Percentiles rank a stretch among this genome's conserved stretches.
These are phyloP conservation scores for Hypomyces rosellus DNA, from an alignment of 2,329 filamentous ascomycete genomes.

Conservation along the genomic window DNA sequence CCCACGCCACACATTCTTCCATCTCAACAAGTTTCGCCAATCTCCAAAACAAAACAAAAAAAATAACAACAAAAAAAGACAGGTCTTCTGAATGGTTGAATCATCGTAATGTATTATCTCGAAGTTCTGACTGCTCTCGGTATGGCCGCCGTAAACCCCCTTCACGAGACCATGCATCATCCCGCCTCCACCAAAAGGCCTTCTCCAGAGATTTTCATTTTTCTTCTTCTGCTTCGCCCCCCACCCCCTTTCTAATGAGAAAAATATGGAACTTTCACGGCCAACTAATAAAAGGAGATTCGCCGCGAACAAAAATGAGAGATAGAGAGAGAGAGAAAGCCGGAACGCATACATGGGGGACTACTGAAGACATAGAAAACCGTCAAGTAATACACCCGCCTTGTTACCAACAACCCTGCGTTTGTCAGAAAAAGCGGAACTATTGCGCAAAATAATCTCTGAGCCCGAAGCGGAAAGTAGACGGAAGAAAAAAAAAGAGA, in stretches of 20 bases:
- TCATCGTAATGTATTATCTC: conserved; percentile 34
- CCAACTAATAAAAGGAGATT: neutral
- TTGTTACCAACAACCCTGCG: conserved; percentile 24
- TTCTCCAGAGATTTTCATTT: conserved; percentile 13
- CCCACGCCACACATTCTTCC: too few species aligned
- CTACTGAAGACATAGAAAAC: conserved; percentile 25
- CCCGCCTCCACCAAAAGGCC: conserved; percentile 10
- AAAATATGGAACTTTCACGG: neutral
- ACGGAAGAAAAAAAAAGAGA: conserved; percentile 14
- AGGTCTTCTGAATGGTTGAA: conserved; percentile 15
- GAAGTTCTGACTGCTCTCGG: conserved; percentile 25
- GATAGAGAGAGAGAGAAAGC: conserved; percentile 5
- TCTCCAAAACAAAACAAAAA: neutral
- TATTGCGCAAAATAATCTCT: conserved; percentile 30
- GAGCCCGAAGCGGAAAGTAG: conserved; percentile 16
- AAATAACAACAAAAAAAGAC: conserved; percentile 5
- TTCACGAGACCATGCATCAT: conserved; percentile 5
- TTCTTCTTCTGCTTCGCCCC: conserved; percentile 9
- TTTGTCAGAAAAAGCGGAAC: conserved; percentile 25
- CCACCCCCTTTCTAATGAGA: conserved; percentile 2
- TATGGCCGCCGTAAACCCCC: conserved; percentile 25
- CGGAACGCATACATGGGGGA: conserved; percentile 21
- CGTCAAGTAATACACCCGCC: conserved; percentile 32
- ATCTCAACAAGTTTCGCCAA: neutral
- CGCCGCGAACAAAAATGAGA: conserved; percentile 6